These are phyloP conservation scores for Colletotrichum destructivum DNA, from an alignment of 2,329 filamentous ascomycete genomes.

Conservation along the genomic window DNA sequence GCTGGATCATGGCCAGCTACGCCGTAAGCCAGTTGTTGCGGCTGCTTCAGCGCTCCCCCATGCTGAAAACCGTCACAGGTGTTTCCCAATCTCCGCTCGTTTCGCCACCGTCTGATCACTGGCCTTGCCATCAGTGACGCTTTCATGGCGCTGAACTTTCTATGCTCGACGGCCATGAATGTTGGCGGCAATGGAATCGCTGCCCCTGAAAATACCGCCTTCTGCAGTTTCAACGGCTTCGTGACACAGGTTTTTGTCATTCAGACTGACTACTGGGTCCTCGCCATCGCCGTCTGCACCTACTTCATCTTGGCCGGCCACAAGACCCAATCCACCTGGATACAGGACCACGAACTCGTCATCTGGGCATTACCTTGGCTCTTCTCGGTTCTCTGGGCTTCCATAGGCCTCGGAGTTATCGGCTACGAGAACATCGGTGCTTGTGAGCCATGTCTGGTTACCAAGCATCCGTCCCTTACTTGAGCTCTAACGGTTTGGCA, in stretches of 20 bases:
- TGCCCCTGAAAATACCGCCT: conserved; percentile 46
- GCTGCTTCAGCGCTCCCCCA: background rate
- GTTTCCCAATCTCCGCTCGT: conserved; percentile 55
- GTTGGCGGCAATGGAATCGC: conserved; percentile 51
- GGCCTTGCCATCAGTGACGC: conserved; percentile 59
- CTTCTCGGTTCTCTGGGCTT: conserved; percentile 54
- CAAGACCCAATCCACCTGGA: conserved; percentile 53
- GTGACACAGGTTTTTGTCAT: conserved; percentile 60
- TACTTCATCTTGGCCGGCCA: conserved; percentile 58
- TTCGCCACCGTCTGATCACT: conserved; percentile 57
- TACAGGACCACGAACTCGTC: conserved; percentile 52
- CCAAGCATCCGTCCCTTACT: too few species aligned
- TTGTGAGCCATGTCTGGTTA: conserved; percentile 35
- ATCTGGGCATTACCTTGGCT: conserved; percentile 56
- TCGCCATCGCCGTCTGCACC: conserved; percentile 58
- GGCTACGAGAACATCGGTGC: conserved; percentile 55
- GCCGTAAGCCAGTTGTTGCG: conserved; percentile 43
- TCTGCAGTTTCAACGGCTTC: conserved; percentile 60
- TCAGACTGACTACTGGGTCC: conserved; percentile 61
- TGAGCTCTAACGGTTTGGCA: background rate
- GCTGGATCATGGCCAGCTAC: conserved; percentile 57
- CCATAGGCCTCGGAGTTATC: conserved; percentile 48
- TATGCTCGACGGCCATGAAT: conserved; percentile 54
- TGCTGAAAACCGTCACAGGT: conserved; percentile 46
- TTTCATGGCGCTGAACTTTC: conserved; percentile 58